Percentiles rank a stretch among this genome's conserved stretches.
phyloP scores from a whole-genome alignment of 2,329 filamentous ascomycete genomes.

The Trichoderma sp. region DNA sequence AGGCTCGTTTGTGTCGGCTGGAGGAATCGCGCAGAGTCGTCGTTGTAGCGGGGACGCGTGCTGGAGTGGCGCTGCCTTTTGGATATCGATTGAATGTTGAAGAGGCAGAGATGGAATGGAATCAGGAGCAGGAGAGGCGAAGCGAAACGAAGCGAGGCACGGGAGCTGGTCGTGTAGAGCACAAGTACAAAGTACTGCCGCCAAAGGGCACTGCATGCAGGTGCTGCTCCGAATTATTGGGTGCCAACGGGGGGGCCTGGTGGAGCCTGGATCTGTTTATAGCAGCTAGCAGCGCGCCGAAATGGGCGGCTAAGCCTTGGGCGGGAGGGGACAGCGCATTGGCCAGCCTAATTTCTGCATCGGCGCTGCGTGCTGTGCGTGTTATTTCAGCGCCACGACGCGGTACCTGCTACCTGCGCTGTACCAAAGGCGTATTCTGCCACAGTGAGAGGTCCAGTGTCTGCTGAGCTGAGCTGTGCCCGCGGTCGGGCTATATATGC shows the following conservation, averaged over 20 bases:
- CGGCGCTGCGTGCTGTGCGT: not conserved
- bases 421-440: not conserved
- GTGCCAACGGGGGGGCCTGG: constrained; percentile 20
- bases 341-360: constrained; percentile 16
- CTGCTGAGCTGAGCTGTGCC: not conserved
- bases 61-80: constrained; percentile 7
- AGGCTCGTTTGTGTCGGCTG: not conserved
- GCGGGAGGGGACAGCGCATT: constrained; percentile 1
- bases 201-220: not conserved
- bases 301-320: constrained; percentile 8
- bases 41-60: constrained; percentile 4
- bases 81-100: not conserved
- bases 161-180: not conserved
- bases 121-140: constrained; percentile 17
- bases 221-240: constrained; percentile 16
- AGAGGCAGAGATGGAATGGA: constrained; percentile 13
- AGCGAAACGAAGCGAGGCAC: constrained; percentile 5
- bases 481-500: not conserved
- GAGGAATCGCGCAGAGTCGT: not conserved
- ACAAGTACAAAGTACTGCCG: not conserved
- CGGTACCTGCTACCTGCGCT: not conserved
- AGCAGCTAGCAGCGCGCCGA: constrained; percentile 7
- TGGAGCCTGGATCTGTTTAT: constrained; percentile 26
- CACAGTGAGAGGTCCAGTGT: too few species aligned
- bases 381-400: not conserved